Conservation (phyloP, 225 moss, liverwort and hornwort genomes). For the Straminergon stramineum region DNA sequence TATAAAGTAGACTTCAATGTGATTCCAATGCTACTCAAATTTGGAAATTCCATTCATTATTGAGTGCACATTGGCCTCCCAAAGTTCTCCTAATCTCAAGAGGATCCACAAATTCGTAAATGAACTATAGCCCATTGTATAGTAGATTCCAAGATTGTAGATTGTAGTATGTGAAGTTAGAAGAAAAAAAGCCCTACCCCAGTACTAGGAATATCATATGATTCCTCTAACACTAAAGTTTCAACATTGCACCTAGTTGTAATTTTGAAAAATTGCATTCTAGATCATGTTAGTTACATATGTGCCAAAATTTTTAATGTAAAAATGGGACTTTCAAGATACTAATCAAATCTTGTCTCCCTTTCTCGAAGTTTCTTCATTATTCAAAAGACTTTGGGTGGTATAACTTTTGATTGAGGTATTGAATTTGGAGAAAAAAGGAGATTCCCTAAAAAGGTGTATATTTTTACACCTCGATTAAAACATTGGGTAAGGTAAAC, state of each 20-base stretch:
- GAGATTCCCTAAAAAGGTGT: fast-evolving
- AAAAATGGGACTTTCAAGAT: no score
- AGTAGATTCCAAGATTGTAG: neutral
- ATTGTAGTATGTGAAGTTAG: neutral
- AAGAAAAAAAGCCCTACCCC: no score
- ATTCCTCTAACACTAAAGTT: neutral
- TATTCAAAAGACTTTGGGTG: neutral
- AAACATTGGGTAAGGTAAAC: no score
- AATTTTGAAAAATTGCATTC: neutral
- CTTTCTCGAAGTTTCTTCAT: fast-evolving
- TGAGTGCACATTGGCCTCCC: no score
- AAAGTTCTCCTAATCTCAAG: no score
- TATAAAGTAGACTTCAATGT: no score
- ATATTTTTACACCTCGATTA: neutral
- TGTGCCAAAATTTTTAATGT: neutral
- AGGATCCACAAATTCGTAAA: no score
- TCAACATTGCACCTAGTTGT: neutral
- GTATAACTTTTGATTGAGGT: neutral
- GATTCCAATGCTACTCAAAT: no score
- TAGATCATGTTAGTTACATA: neutral
- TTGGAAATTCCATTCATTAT: no score
- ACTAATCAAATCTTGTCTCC: neutral
- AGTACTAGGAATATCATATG: neutral
- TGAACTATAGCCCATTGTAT: no score
- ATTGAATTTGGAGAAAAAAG: neutral